These are phyloP conservation scores for Kluyveromyces sp. DNA, from an alignment of 1,139 yeast species.

Conservation along the genomic window DNA sequence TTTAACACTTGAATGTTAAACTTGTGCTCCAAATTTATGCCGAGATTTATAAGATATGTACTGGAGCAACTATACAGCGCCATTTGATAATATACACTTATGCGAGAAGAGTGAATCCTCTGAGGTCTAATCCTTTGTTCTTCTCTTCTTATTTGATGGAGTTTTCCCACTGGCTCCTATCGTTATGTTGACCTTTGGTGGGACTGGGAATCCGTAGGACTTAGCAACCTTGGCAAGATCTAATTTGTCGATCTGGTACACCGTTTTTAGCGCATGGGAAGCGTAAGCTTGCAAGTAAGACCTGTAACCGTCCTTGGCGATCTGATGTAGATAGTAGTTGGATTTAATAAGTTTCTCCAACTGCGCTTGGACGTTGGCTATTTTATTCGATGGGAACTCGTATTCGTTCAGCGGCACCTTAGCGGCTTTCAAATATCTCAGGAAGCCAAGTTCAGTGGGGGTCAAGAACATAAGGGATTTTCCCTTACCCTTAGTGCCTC, in stretches of 20 bases:
- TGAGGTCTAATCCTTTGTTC: slow-evolving; percentile 12
- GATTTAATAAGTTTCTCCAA: slow-evolving; percentile 84
- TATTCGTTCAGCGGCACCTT: slow-evolving; percentile 95
- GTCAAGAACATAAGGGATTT: slow-evolving; percentile 90
- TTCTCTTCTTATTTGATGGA: slow-evolving; percentile 26
- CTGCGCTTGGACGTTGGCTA: slow-evolving; percentile 93
- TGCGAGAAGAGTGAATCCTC: not conserved
- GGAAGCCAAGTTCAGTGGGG: slow-evolving; percentile 89
- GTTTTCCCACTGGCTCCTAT: slow-evolving; percentile 87
- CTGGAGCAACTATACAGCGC: not conserved
- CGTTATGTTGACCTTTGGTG: slow-evolving; percentile 94
- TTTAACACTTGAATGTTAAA: not conserved
- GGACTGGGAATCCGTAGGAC: slow-evolving; percentile 89
- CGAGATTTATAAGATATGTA: not conserved
- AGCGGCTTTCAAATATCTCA: slow-evolving; percentile 90
- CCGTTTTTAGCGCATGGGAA: slow-evolving; percentile 90
- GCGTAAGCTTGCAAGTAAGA: slow-evolving; percentile 96
- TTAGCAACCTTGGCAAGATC: slow-evolving; percentile 93
- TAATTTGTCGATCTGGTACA: slow-evolving; percentile 89
- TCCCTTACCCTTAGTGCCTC: slow-evolving; percentile 90
- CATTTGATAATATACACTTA: not conserved
- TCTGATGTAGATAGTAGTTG: slow-evolving; percentile 88
- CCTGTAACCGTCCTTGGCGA: slow-evolving; percentile 96
- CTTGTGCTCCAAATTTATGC: not conserved
- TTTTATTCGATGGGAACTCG: slow-evolving; percentile 88